Percentiles rank a stretch among this genome's conserved stretches.
phyloP scores from a whole-genome alignment of 805 yeast genomes.

The Blastobotrys peoriensis region DNA sequence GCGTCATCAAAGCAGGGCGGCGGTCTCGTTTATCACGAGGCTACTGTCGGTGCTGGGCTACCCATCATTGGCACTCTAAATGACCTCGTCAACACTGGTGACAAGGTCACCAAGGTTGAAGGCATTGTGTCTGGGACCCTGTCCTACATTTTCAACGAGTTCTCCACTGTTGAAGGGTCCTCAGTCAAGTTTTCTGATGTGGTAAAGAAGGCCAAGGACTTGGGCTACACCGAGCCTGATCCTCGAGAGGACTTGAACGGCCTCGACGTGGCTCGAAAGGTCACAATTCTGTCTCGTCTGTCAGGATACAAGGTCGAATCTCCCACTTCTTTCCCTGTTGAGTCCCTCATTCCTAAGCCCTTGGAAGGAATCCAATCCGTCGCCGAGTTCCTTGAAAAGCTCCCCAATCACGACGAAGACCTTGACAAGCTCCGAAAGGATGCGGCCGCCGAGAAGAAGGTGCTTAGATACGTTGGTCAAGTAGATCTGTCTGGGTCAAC shows the following conservation, averaged over 20 bases:
- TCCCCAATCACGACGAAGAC: constrained; percentile 79
- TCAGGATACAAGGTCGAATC: constrained; percentile 80
- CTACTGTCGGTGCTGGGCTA: constrained; percentile 97
- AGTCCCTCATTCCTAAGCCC: constrained; percentile 83
- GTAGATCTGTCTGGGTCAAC: constrained; percentile 58
- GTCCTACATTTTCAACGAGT: constrained; percentile 91
- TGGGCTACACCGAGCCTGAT: constrained; percentile 98
- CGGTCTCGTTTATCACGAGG: constrained; percentile 92
- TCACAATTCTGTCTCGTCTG: constrained; percentile 89
- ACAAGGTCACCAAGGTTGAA: constrained; percentile 82
- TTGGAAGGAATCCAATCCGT: constrained; percentile 58
- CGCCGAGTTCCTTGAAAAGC: constrained; percentile 69
- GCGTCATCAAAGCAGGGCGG: constrained; percentile 43
- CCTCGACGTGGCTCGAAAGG: constrained; percentile 96
- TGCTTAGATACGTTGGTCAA: constrained; percentile 87
- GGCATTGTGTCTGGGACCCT: constrained; percentile 96
- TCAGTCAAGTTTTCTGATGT: constrained; percentile 76
- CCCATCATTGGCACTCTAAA: constrained; percentile 86
- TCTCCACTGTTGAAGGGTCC: constrained; percentile 60
- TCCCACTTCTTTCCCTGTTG: constrained; percentile 90
- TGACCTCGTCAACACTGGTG: constrained; percentile 90
- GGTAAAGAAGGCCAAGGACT: constrained; percentile 77
- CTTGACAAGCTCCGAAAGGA: constrained; percentile 69
- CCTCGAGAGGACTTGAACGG: constrained; percentile 99
- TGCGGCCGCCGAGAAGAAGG: constrained; percentile 80